These are phyloP conservation scores for Psilocybe mexicana DNA, from an alignment of 1,284 basidiomycete species.

Conservation along the genomic window DNA sequence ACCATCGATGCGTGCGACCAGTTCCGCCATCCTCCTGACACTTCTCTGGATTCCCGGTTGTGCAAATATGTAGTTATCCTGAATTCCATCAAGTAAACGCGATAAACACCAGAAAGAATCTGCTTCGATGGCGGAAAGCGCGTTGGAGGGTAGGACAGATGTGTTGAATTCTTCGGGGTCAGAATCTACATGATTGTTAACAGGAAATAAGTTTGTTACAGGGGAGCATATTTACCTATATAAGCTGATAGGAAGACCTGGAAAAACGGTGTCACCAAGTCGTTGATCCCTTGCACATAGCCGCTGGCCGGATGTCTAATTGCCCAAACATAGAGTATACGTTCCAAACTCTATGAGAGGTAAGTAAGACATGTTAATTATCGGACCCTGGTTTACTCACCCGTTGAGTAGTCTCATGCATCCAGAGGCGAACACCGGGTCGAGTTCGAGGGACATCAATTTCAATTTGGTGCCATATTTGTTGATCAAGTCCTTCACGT, in stretches of 20 bases:
- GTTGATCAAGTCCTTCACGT: constrained; percentile 81
- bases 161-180: constrained; percentile 90
- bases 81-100: constrained; percentile 91
- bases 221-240: constrained; percentile 57
- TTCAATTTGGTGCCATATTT: constrained; percentile 98
- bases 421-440: constrained; percentile 90
- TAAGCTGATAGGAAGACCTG: constrained; percentile 92
- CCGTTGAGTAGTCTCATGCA: constrained; percentile 83
- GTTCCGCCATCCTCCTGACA: constrained; percentile 88
- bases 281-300: constrained; percentile 98
- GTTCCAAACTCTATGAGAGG: constrained; percentile 77
- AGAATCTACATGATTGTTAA: constrained; percentile 51
- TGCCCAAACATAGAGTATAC: constrained; percentile 96
- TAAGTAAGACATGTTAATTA: background rate
- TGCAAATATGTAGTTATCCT: constrained; percentile 94
- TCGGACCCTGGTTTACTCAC: constrained; percentile 43
- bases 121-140: constrained; percentile 86
- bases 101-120: constrained; percentile 98
- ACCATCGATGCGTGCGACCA: constrained; percentile 93
- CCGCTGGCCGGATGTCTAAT: constrained; percentile 95
- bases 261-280: constrained; percentile 93
- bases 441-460: constrained; percentile 95
- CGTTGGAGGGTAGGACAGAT: constrained; percentile 63
- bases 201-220: constrained; percentile 9
- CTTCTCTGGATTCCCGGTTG: constrained; percentile 94